A percentile compares a stretch with the other conserved stretches of the same genome.
Conservation (phyloP, 1,284 basidiomycete genomes). For the Rhodotorula sp. region DNA sequence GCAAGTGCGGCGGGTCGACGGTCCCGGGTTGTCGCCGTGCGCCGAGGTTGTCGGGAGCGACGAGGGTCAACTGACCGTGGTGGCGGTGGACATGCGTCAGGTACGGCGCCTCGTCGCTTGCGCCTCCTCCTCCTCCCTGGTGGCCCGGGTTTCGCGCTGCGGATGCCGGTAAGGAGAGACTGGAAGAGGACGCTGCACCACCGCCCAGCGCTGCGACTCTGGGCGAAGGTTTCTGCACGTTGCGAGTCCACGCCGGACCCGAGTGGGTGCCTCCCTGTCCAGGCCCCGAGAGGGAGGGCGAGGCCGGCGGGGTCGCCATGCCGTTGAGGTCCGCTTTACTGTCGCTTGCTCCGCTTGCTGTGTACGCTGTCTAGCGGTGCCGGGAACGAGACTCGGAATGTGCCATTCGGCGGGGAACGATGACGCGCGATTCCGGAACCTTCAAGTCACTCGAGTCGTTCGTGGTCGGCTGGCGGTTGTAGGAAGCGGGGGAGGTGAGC, state of each 20-base stretch:
- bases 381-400: too few species aligned
- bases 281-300: background rate
- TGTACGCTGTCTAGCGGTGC: background rate
- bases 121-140: background rate
- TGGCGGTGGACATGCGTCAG: conserved; percentile 37
- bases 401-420: background rate
- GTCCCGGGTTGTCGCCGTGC: conserved; percentile 18
- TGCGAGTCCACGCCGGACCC: conserved; percentile 29
- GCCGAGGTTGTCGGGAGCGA: conserved; percentile 38
- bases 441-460: too few species aligned
- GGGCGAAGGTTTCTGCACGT: background rate
- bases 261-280: background rate
- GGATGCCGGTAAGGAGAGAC: background rate
- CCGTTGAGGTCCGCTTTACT: background rate
- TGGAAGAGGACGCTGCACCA: background rate
- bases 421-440: background rate
- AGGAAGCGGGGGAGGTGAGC: too few species aligned
- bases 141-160: background rate
- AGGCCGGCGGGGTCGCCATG: background rate
- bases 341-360: background rate
- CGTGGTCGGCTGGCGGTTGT: too few species aligned
- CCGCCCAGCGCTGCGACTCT: conserved; percentile 8
- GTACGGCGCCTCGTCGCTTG: conserved; percentile 12
- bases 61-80: conserved; percentile 34
- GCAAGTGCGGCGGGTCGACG: conserved; percentile 5